A percentile compares a stretch with the other conserved stretches of the same genome.
Evolutionary conservation across 139 green algal species (phyloP).

Genomic region (Pleodorina starrii): DNA sequence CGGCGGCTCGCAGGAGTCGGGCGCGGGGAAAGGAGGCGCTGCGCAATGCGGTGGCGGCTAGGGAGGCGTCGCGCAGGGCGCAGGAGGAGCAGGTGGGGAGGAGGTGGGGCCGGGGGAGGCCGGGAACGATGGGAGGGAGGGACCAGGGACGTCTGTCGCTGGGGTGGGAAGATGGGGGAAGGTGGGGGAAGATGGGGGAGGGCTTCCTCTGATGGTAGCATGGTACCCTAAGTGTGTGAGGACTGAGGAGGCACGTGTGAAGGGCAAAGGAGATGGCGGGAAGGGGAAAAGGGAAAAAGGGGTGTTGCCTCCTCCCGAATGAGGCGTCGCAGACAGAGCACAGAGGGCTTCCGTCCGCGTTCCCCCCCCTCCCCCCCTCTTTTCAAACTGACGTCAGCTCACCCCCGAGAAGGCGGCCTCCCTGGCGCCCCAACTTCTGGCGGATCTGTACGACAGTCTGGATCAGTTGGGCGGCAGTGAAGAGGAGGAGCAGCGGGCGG

Average conservation of each 20-base stretch:
- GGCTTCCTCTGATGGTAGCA: no score
- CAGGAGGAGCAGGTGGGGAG: background rate
- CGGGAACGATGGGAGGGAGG: background rate
- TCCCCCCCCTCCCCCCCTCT: background rate
- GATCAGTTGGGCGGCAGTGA: slow-evolving; percentile 38
- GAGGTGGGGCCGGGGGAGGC: no score
- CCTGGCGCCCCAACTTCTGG: slow-evolving; percentile 27
- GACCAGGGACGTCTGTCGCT: background rate
- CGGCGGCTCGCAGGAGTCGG: slow-evolving; percentile 2
- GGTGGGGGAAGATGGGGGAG: background rate
- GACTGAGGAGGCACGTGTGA: no score
- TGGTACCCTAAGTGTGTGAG: no score
- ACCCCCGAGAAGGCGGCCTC: slow-evolving; percentile 17
- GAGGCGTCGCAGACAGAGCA: no score
- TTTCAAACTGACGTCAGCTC: background rate
- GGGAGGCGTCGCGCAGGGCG: background rate
- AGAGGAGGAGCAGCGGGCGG: background rate
- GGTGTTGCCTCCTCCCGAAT: no score
- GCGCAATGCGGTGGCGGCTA: background rate
- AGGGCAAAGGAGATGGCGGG: background rate
- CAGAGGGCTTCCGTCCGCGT: no score
- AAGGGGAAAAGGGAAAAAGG: background rate
- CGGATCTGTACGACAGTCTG: slow-evolving; percentile 50
- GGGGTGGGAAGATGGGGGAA: background rate
- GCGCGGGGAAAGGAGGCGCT: slow-evolving; percentile 30